These are phyloP conservation scores for Hibiscus tridactylites DNA, from an alignment of 345 rosid species.

Conservation along the genomic window DNA sequence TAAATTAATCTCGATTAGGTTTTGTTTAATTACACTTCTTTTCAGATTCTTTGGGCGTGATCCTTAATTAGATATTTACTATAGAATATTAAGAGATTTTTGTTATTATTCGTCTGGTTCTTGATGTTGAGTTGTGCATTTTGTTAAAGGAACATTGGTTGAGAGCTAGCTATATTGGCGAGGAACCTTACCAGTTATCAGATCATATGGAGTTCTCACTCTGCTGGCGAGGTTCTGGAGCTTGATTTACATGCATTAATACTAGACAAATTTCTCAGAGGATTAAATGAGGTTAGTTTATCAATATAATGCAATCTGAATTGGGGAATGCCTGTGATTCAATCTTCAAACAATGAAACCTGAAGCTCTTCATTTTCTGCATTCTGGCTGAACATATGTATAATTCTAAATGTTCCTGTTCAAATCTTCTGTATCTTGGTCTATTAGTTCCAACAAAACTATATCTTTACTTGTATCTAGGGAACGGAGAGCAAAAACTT, in stretches of 20 bases:
- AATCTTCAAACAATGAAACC: background rate
- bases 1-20: background rate
- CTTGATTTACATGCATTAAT: background rate
- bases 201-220: conserved; percentile 23
- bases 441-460: conserved; percentile 11
- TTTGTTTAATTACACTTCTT: background rate
- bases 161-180: conserved; percentile 11
- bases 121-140: background rate
- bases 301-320: background rate
- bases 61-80: conserved; percentile 6
- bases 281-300: conserved; percentile 16
- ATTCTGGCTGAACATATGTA: background rate
- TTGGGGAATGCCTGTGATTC: background rate
- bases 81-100: background rate
- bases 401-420: background rate
- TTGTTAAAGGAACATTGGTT: conserved; percentile 1
- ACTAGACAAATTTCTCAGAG: background rate
- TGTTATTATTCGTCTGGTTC: background rate
- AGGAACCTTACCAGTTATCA: background rate
- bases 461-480: conserved; percentile 13
- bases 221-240: conserved; percentile 14
- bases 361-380: background rate
- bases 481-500: conserved; percentile 12
- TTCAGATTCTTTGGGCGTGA: background rate
- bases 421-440: background rate